phyloP scores from a whole-genome alignment of 1,284 basidiomycete species.

The Psilocybe mexicana region DNA sequence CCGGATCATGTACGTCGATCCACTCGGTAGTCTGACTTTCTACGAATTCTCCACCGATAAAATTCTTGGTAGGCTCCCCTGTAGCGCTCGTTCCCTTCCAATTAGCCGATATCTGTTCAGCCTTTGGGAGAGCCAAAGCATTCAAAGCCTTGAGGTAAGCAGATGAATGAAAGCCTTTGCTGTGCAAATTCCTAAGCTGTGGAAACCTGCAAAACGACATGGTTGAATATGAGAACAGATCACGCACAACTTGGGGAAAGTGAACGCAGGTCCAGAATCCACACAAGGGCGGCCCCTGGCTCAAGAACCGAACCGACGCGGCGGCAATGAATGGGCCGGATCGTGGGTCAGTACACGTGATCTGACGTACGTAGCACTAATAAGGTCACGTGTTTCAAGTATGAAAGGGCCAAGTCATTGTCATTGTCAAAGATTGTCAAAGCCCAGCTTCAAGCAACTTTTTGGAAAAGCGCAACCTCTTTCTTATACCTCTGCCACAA shows the following conservation, averaged over 20 bases:
- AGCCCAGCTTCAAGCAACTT: not conserved
- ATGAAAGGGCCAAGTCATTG: not conserved
- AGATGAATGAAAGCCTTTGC: slow-evolving; percentile 43
- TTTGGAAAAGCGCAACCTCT: not conserved
- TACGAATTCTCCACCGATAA: slow-evolving; percentile 85
- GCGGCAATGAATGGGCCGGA: not conserved
- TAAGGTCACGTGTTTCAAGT: not conserved
- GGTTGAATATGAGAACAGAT: not conserved
- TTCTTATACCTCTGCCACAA: too few species aligned
- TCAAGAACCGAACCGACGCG: too few species aligned
- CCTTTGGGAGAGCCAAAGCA: slow-evolving; percentile 54
- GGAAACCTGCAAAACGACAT: slow-evolving; percentile 35
- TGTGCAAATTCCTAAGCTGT: slow-evolving; percentile 30
- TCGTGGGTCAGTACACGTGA: not conserved
- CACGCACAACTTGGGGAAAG: too few species aligned
- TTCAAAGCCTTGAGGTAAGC: slow-evolving; percentile 50
- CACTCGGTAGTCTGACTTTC: slow-evolving; percentile 79
- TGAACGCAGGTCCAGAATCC: not conserved
- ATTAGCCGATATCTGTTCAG: slow-evolving; percentile 64
- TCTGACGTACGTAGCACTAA: not conserved
- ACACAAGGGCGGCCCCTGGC: not conserved
- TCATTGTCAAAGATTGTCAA: too few species aligned
- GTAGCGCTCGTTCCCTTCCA: slow-evolving; percentile 87
- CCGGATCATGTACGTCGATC: slow-evolving; percentile 88
- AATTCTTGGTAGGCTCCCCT: slow-evolving; percentile 87